phyloP scores from a whole-genome alignment of 177 flowering plant species.

The Tripterygium wilfordii region DNA sequence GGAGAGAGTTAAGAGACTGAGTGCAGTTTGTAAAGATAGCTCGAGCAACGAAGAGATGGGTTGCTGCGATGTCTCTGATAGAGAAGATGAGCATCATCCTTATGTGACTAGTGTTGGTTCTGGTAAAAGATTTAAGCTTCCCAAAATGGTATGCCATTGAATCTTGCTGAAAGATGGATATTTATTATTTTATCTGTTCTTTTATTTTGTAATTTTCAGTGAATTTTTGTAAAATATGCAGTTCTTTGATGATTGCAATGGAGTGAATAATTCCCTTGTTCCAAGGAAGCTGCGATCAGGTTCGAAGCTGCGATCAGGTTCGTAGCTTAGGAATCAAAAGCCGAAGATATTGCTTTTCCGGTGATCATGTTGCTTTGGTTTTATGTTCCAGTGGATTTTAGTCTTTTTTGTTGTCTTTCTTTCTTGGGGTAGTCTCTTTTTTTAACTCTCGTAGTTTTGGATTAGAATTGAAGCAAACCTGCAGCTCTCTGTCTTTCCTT shows the following conservation, averaged over 20 bases:
- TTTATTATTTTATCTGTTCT: conserved; percentile 4
- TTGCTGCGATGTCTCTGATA: conserved; percentile 28
- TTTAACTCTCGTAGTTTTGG: conserved; percentile 3
- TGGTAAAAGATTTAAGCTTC: conserved; percentile 37
- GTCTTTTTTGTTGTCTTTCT: conserved; percentile 14
- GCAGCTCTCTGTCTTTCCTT: too few relatives aligned
- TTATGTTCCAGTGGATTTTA: background rate
- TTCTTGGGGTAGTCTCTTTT: too few relatives aligned
- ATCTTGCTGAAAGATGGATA: background rate
- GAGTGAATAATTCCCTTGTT: conserved; percentile 48
- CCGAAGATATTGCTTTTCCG: too few relatives aligned
- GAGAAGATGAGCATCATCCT: conserved; percentile 26
- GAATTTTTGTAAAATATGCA: conserved; percentile 18
- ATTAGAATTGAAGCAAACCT: conserved; percentile 22
- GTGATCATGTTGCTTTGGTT: background rate
- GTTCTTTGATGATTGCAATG: conserved; percentile 39
- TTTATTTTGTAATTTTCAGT: background rate
- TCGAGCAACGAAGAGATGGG: conserved; percentile 37
- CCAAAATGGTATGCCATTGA: conserved; percentile 34
- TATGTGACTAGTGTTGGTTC: conserved; percentile 4
- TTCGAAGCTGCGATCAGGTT: too few relatives aligned
- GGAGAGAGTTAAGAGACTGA: conserved; percentile 26
- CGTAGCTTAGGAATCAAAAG: too few relatives aligned
- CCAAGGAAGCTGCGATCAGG: conserved; percentile 83
- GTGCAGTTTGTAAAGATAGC: conserved; percentile 15